Evolutionary conservation across 139 green algal species (phyloP).

Genomic region (Coelastrella sp.): DNA sequence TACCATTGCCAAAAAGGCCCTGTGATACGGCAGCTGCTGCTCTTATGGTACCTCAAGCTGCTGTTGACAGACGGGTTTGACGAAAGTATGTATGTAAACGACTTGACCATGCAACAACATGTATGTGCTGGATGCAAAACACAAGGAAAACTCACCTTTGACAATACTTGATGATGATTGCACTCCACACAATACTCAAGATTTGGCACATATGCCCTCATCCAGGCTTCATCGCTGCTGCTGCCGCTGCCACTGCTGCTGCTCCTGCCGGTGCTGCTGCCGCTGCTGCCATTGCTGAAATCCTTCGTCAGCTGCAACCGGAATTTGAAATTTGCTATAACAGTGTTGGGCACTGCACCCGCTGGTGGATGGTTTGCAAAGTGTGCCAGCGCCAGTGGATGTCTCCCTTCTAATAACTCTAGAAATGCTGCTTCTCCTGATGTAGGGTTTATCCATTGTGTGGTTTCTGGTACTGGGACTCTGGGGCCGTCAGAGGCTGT

Average conservation of each 20-base stretch:
- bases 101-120: too few species aligned
- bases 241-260: conserved; percentile 39
- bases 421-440: conserved; percentile 35
- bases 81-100: too few species aligned
- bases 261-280: background rate
- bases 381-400: conserved; percentile 75
- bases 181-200: conserved; percentile 14
- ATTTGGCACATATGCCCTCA: conserved; percentile 66
- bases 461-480: background rate
- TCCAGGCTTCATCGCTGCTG: background rate
- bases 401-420: conserved; percentile 57
- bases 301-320: background rate
- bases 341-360: conserved; percentile 66
- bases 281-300: too few species aligned
- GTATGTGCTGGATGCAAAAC: too few species aligned
- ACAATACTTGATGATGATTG: conserved; percentile 8
- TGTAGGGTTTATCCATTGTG: conserved; percentile 11
- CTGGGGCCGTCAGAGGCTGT: conserved; percentile 35
- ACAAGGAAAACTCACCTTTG: conserved; percentile 16
- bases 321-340: conserved; percentile 67
- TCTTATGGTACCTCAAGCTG: too few species aligned
- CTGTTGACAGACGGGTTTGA: too few species aligned
- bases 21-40: too few species aligned
- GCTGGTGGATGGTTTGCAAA: conserved; percentile 75
- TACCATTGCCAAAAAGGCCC: too few species aligned